Conservation (phyloP, 495 filamentous ascomycete genomes). For the Daldinia vernicosa region DNA sequence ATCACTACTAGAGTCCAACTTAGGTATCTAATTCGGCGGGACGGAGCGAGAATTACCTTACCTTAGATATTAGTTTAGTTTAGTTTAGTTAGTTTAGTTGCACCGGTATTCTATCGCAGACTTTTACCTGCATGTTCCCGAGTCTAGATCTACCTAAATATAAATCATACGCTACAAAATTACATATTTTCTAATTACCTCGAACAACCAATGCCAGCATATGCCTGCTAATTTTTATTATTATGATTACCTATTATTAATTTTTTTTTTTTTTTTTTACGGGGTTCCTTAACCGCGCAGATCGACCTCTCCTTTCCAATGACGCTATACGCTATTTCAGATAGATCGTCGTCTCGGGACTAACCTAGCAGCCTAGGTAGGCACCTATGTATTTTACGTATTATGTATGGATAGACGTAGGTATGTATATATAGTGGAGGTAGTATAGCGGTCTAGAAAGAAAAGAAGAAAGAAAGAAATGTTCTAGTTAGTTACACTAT, state of each 20-base stretch:
- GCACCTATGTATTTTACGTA: neutral
- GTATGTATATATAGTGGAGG: neutral
- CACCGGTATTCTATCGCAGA: constrained; percentile 33
- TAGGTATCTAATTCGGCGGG: constrained; percentile 13
- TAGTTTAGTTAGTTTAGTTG: neutral
- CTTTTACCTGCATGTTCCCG: constrained; percentile 25
- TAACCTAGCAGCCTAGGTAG: too few relatives aligned
- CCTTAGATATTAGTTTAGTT: constrained; percentile 11
- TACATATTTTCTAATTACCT: constrained; percentile 3
- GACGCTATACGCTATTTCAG: neutral
- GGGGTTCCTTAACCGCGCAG: neutral
- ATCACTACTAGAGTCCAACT: too few relatives aligned
- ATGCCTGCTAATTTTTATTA: constrained; percentile 4
- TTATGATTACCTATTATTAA: too few relatives aligned
- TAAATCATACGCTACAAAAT: constrained; percentile 7
- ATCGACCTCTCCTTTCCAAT: constrained; percentile 14
- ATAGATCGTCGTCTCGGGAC: constrained; percentile 23
- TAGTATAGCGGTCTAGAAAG: neutral
- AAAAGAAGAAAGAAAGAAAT: neutral
- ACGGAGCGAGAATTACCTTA: constrained; percentile 13
- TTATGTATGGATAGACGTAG: too few relatives aligned
- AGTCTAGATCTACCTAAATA: constrained; percentile 33
- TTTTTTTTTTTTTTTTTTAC: constrained; percentile 2
- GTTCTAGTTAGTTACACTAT: too few relatives aligned
- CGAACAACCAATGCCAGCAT: neutral